phyloP scores from a whole-genome alignment of 768 basidiomycete species.

The Boletus subcaerulescens region DNA sequence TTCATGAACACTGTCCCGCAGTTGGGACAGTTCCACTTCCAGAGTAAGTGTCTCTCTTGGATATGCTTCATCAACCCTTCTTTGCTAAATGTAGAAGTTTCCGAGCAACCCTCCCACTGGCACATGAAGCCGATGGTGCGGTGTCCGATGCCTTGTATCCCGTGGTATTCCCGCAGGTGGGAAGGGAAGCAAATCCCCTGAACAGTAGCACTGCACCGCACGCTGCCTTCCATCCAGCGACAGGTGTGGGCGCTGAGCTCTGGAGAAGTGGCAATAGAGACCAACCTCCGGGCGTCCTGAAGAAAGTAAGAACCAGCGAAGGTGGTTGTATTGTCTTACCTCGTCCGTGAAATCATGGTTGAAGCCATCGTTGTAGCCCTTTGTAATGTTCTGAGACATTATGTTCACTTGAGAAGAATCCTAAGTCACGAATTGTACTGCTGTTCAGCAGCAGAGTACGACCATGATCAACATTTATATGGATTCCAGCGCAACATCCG shows the following conservation, averaged over 20 bases:
- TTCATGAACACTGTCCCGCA: conserved; percentile 20
- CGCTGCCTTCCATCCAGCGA: conserved; percentile 18
- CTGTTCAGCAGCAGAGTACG: not conserved
- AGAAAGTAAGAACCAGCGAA: conserved; percentile 7
- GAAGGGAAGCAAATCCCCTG: conserved; percentile 16
- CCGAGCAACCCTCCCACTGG: conserved; percentile 25
- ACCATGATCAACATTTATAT: conserved; percentile 19
- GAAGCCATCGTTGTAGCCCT: conserved; percentile 18
- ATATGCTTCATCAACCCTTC: conserved; percentile 24
- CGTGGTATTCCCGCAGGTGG: conserved; percentile 22
- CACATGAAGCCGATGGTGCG: conserved; percentile 14
- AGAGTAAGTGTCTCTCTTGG: conserved; percentile 24
- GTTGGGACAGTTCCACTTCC: conserved; percentile 25
- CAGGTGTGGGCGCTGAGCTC: conserved; percentile 25
- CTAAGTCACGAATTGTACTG: not conserved
- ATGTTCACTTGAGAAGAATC: not conserved
- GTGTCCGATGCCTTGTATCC: conserved; percentile 11
- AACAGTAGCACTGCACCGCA: conserved; percentile 10
- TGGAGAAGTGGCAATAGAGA: conserved; percentile 28
- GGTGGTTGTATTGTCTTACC: conserved; percentile 7
- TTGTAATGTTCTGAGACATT: conserved; percentile 22
- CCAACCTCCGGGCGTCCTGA: conserved; percentile 24
- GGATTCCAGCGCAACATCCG: not conserved
- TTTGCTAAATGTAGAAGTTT: conserved; percentile 14
- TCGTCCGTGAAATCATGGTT: conserved; percentile 32